These are phyloP conservation scores for Lathyrus sativus DNA, from an alignment of 306 rosid genomes.

Conservation along the genomic window DNA sequence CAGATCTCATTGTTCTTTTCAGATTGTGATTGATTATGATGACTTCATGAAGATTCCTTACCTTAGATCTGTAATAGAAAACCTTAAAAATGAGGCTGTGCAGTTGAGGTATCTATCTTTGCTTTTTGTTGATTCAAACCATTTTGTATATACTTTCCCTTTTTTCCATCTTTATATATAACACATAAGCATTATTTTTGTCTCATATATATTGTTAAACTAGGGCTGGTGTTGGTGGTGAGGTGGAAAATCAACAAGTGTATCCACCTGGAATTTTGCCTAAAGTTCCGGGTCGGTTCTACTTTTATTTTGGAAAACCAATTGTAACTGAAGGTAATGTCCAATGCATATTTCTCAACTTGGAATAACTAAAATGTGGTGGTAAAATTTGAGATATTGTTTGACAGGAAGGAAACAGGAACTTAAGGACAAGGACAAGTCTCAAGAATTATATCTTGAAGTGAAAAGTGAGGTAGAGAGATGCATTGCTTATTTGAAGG, in stretches of 20 bases:
- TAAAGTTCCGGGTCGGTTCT: constrained; percentile 81
- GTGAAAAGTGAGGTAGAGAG: constrained; percentile 77
- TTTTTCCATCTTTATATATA: not conserved
- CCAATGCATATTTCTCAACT: not conserved
- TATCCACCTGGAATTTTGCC: constrained; percentile 75
- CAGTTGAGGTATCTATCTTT: constrained; percentile 59
- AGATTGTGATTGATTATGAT: constrained; percentile 77
- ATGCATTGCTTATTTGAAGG: constrained; percentile 64
- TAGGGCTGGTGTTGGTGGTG: constrained; percentile 58
- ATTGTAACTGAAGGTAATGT: constrained; percentile 74
- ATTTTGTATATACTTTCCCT: not conserved
- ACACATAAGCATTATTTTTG: not conserved
- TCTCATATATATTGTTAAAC: not conserved
- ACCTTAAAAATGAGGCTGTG: constrained; percentile 47
- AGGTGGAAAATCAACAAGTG: constrained; percentile 71
- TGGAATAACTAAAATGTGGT: not conserved
- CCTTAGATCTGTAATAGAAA: constrained; percentile 54
- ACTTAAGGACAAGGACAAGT: constrained; percentile 57
- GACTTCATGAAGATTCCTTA: constrained; percentile 82
- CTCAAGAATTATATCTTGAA: constrained; percentile 62
- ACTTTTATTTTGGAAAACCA: constrained; percentile 82
- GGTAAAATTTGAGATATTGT: constrained; percentile 35
- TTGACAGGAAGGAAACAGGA: constrained; percentile 67
- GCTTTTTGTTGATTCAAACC: constrained; percentile 23
- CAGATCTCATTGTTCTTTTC: constrained; percentile 39